Evolutionary conservation across 2,329 filamentous ascomycete species (phyloP).

Genomic region (Eutypa lata): DNA sequence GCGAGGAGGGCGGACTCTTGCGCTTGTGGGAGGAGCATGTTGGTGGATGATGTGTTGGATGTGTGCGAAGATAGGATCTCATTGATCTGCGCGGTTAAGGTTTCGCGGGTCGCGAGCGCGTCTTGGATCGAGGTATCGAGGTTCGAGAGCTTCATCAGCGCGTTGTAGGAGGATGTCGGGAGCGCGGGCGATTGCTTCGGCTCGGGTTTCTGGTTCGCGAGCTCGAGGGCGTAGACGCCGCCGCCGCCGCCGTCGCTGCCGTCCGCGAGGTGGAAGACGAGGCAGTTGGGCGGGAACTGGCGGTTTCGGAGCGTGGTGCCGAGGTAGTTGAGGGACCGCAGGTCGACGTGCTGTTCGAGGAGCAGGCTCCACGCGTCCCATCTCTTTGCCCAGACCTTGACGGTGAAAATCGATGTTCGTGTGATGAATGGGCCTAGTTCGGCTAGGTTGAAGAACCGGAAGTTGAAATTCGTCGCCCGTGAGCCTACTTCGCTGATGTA

Average conservation of each 20-base stretch:
- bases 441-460: conserved; percentile 77
- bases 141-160: conserved; percentile 82
- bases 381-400: conserved; percentile 72
- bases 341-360: conserved; percentile 67
- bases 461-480: conserved; percentile 86
- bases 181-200: conserved; percentile 51
- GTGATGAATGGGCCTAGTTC: conserved; percentile 61
- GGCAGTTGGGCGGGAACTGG: conserved; percentile 74
- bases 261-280: conserved; percentile 82
- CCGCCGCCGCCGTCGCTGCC: conserved; percentile 50
- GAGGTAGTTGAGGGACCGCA: conserved; percentile 75
- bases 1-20: conserved; percentile 47
- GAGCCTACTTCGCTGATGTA: conserved; percentile 84
- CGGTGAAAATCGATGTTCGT: conserved; percentile 59
- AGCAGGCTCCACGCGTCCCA: conserved; percentile 58
- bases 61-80: conserved; percentile 41
- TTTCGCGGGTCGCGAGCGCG: conserved; percentile 72
- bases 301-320: conserved; percentile 67
- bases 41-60: conserved; percentile 9
- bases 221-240: conserved; percentile 70
- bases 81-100: conserved; percentile 76
- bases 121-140: conserved; percentile 90
- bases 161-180: conserved; percentile 77
- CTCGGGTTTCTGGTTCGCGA: conserved; percentile 49
- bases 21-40: conserved; percentile 45